Conservation (phyloP, 2,329 filamentous ascomycete genomes). For the Clonostachys chloroleuca region DNA sequence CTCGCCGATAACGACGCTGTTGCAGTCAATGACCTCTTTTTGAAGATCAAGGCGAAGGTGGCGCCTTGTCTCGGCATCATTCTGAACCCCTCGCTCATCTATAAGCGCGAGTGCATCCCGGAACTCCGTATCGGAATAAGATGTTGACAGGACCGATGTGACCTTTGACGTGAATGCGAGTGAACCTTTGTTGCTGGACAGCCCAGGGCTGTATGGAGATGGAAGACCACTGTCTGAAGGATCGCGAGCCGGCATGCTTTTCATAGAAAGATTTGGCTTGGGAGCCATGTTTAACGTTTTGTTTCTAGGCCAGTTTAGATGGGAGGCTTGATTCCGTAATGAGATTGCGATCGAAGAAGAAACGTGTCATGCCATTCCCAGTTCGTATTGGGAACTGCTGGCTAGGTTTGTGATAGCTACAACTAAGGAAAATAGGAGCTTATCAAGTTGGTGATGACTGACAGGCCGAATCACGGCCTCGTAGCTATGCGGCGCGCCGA, state of each 20-base stretch:
- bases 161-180: conserved; percentile 79
- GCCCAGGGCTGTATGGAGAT: conserved; percentile 82
- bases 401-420: too few relatives aligned
- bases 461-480: too few relatives aligned
- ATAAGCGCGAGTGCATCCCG: conserved; percentile 77
- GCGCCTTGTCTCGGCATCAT: conserved; percentile 73
- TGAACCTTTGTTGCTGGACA: conserved; percentile 34
- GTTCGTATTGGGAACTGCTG: too few relatives aligned
- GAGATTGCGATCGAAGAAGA: too few relatives aligned
- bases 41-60: conserved; percentile 79
- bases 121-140: conserved; percentile 90
- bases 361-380: too few relatives aligned
- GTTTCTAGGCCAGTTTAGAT: too few relatives aligned
- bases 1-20: conserved; percentile 82
- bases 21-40: conserved; percentile 88
- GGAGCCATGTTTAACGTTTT: conserved; percentile 5
- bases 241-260: conserved; percentile 12
- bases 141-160: conserved; percentile 81
- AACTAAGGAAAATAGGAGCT: too few relatives aligned
- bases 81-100: conserved; percentile 66
- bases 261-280: conserved; percentile 3
- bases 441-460: too few relatives aligned
- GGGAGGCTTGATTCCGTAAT: too few relatives aligned
- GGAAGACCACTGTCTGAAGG: conserved; percentile 43
- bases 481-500: too few relatives aligned